phyloP scores from a whole-genome alignment of 2,329 filamentous ascomycete genomes.

The Clarireedia monteithiana region DNA sequence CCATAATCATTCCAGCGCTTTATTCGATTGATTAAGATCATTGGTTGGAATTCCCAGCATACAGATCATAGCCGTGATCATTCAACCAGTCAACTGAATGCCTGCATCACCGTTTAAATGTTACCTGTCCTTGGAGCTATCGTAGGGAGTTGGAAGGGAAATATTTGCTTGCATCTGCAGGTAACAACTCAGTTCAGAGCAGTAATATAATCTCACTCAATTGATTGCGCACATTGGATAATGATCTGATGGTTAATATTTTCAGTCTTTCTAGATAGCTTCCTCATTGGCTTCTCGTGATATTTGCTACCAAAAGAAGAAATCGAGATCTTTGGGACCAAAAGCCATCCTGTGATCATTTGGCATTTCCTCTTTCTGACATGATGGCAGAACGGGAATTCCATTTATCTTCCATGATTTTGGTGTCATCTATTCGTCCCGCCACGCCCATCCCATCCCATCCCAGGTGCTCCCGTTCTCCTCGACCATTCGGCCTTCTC shows the following conservation, averaged over 20 bases:
- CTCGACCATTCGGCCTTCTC: background rate
- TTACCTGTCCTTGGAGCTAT: background rate
- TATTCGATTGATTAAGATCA: slow-evolving; percentile 1
- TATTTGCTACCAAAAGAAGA: background rate
- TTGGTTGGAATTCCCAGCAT: background rate
- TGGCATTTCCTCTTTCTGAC: background rate
- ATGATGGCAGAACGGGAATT: background rate
- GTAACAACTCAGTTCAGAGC: background rate
- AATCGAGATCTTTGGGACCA: slow-evolving; percentile 4
- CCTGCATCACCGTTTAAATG: slow-evolving; percentile 1
- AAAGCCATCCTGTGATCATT: slow-evolving; percentile 7
- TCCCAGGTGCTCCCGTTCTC: background rate
- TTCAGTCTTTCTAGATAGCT: too few relatives aligned
- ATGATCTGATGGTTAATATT: background rate
- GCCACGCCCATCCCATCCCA: background rate
- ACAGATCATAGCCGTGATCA: background rate
- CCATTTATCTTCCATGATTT: background rate
- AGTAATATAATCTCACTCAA: background rate
- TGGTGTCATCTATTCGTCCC: slow-evolving; percentile 3
- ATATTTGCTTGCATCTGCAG: background rate
- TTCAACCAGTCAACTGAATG: background rate
- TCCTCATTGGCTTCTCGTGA: background rate
- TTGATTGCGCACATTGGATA: background rate
- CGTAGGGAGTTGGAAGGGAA: background rate
- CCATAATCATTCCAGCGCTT: background rate